Percentiles rank a stretch among this genome's conserved stretches.
Evolutionary conservation across 495 filamentous ascomycete genomes (phyloP).

Genomic region (Penicillium canescens): DNA sequence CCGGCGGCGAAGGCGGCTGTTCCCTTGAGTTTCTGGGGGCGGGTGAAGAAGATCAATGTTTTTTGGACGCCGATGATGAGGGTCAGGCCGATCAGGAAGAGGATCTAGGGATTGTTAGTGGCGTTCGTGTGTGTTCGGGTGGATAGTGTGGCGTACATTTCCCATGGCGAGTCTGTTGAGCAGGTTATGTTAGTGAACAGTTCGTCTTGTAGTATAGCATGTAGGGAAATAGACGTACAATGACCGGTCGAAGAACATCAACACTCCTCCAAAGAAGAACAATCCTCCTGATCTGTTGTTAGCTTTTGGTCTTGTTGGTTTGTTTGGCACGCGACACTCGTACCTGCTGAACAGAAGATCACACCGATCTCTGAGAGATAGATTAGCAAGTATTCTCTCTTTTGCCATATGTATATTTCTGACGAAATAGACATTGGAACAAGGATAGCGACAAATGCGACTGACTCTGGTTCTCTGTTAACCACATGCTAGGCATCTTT

Average conservation of each 20-base stretch:
- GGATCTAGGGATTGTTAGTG: slow-evolving; percentile 60
- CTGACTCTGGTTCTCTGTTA: slow-evolving; percentile 93
- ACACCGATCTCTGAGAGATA: slow-evolving; percentile 77
- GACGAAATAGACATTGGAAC: neutral
- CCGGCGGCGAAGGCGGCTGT: slow-evolving; percentile 87
- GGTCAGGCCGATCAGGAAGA: slow-evolving; percentile 94
- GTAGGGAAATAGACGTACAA: slow-evolving; percentile 55
- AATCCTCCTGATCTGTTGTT: slow-evolving; percentile 66
- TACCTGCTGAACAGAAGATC: slow-evolving; percentile 94
- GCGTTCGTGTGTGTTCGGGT: slow-evolving; percentile 5
- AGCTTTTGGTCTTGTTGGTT: neutral
- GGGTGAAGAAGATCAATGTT: slow-evolving; percentile 89
- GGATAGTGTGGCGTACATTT: slow-evolving; percentile 56
- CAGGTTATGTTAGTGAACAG: slow-evolving; percentile 5
- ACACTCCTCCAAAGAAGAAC: slow-evolving; percentile 88
- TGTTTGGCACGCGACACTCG: slow-evolving; percentile 35
- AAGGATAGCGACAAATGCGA: slow-evolving; percentile 11
- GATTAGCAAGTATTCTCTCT: neutral
- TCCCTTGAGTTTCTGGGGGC: slow-evolving; percentile 87
- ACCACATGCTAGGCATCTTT: slow-evolving; percentile 80
- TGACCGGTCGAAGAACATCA: slow-evolving; percentile 96
- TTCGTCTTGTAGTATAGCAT: no score
- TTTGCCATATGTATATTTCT: neutral
- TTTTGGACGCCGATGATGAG: slow-evolving; percentile 93
- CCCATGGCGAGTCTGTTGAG: slow-evolving; percentile 76